Conservation (phyloP, 305 asterid species). For the Fraxinus dipetala region DNA sequence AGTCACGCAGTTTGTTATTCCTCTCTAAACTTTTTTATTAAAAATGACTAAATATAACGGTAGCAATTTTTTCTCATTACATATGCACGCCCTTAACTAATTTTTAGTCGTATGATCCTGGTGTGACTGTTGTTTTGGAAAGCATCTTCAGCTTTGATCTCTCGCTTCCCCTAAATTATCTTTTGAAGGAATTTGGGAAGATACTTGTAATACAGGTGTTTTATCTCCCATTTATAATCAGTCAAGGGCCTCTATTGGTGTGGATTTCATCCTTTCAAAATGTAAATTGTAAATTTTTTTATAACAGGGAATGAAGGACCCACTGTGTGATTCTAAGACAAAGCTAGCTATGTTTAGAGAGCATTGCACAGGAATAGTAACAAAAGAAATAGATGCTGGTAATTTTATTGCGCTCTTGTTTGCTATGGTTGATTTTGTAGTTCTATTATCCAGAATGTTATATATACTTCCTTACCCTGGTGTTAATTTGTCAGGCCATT, state of each 20-base stretch:
- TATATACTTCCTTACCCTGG: slow-evolving; percentile 7
- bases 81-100: slow-evolving; percentile 42
- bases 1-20: neutral
- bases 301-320: slow-evolving; percentile 85
- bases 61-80: neutral
- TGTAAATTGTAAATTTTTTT: slow-evolving; percentile 3
- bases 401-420: slow-evolving; percentile 16
- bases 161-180: slow-evolving; percentile 78
- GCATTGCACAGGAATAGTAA: slow-evolving; percentile 52
- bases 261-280: neutral
- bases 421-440: slow-evolving; percentile 5
- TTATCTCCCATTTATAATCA: slow-evolving; percentile 10
- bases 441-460: neutral
- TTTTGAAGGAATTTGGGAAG: slow-evolving; percentile 58
- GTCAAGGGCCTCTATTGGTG: slow-evolving; percentile 10
- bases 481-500: slow-evolving; percentile 59
- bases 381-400: slow-evolving; percentile 81
- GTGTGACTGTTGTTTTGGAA: slow-evolving; percentile 67
- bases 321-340: slow-evolving; percentile 54
- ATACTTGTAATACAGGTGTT: slow-evolving; percentile 71
- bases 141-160: slow-evolving; percentile 83
- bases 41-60: neutral
- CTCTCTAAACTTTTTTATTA: slow-evolving; percentile 1
- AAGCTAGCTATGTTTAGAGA: slow-evolving; percentile 52
- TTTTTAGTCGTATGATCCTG: slow-evolving; percentile 75